Conservation (phyloP, 306 rosid species). For the Gillenia trifoliata region DNA sequence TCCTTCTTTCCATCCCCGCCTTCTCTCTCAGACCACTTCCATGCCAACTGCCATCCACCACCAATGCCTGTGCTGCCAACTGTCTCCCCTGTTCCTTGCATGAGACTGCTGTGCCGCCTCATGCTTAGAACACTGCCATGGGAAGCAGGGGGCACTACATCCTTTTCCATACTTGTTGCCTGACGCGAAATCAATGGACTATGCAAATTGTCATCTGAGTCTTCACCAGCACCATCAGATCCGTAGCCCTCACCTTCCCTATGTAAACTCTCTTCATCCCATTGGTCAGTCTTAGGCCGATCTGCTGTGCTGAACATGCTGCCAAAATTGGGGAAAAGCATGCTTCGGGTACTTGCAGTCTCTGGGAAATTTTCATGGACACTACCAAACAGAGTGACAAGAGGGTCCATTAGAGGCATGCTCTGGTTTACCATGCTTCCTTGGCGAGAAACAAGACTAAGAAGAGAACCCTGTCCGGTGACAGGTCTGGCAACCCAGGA, state of each 20-base stretch:
- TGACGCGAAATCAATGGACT: conserved; percentile 91
- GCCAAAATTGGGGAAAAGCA: conserved; percentile 68
- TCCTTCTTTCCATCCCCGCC: conserved; percentile 56
- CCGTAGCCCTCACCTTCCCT: conserved; percentile 60
- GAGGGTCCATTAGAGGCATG: conserved; percentile 69
- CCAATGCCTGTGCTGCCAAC: conserved; percentile 79
- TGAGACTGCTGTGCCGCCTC: conserved; percentile 75
- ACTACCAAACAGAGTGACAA: conserved; percentile 73
- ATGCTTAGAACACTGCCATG: conserved; percentile 67
- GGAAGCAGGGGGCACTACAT: conserved; percentile 58
- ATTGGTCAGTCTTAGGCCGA: conserved; percentile 45
- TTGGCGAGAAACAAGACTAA: conserved; percentile 68
- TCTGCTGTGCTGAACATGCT: conserved; percentile 83
- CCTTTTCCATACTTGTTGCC: conserved; percentile 79
- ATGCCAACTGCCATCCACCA: conserved; percentile 96
- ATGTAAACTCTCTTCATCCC: conserved; percentile 86
- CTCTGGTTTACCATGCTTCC: conserved; percentile 72
- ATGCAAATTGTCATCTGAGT: conserved; percentile 75
- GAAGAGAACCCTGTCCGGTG: conserved; percentile 66
- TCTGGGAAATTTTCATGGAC: conserved; percentile 69
- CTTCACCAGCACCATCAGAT: conserved; percentile 59
- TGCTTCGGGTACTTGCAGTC: conserved; percentile 57
- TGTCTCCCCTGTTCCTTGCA: conserved; percentile 69
- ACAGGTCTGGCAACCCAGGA: conserved; percentile 90
- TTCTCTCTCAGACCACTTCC: conserved; percentile 86